A percentile compares a stretch with the other conserved stretches of the same genome.
phyloP scores from a whole-genome alignment of 139 green algal genomes.

The Chlorella sp. region DNA sequence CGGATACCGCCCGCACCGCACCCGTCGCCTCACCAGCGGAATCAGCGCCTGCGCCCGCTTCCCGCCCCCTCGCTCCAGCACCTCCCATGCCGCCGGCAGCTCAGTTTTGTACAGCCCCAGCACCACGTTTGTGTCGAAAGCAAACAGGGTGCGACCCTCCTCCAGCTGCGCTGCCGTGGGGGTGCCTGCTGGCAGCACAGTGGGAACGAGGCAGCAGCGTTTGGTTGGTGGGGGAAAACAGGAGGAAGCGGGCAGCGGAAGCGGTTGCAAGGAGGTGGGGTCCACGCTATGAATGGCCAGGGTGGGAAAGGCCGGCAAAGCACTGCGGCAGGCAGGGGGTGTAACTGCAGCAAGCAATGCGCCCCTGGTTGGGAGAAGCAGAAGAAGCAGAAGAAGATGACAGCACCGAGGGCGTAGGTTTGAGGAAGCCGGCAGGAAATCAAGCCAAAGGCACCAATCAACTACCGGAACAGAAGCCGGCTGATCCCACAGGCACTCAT shows the following conservation, averaged over 20 bases:
- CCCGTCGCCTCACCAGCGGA: neutral
- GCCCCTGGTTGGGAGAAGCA: no score
- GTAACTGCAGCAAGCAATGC: neutral
- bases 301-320: neutral
- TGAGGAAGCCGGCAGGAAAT: no score
- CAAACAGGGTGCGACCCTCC: neutral
- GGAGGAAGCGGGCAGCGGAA: no score
- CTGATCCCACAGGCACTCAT: neutral
- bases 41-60: neutral
- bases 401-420: no score
- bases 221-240: no score
- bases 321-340: no score
- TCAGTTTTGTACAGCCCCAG: neutral
- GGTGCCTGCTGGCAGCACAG: neutral
- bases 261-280: no score
- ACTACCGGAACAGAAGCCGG: no score
- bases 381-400: no score
- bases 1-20: no score
- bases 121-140: neutral
- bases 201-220: no score
- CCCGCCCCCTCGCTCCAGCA: neutral
- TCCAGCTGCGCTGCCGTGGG: neutral
- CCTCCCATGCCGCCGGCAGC: neutral
- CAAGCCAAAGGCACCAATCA: no score
- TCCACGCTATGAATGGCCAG: neutral